Percentiles rank a stretch among this genome's conserved stretches.
Conservation (phyloP, 306 rosid species). For the Trichosanthes cucumerina region DNA sequence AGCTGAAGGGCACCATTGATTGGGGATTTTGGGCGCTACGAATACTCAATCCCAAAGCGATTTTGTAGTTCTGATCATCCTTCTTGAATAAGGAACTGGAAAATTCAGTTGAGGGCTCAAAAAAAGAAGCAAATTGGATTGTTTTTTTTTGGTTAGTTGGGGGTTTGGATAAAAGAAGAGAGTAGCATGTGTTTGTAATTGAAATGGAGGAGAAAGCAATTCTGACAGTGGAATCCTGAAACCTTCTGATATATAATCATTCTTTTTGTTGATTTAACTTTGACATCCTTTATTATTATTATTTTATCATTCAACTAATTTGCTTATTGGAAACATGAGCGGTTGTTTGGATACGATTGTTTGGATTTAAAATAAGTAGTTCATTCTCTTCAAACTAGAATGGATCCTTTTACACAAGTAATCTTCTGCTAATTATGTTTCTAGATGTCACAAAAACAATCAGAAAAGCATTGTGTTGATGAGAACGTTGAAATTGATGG, state of each 20-base stretch:
- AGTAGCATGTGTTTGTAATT: not conserved
- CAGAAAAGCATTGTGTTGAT: too few species aligned
- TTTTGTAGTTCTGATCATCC: not conserved
- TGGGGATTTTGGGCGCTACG: not conserved
- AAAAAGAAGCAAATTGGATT: not conserved
- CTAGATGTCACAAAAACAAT: too few species aligned
- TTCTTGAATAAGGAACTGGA: not conserved
- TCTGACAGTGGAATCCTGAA: constrained; percentile 4
- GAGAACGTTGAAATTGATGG: too few species aligned
- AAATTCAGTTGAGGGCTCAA: not conserved
- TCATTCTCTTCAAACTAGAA: too few species aligned
- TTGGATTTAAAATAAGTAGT: too few species aligned
- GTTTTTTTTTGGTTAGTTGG: not conserved
- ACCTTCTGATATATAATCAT: constrained; percentile 3
- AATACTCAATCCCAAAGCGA: not conserved
- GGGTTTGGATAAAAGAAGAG: not conserved
- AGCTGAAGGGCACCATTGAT: not conserved
- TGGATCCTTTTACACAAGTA: too few species aligned
- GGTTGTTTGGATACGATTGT: too few species aligned
- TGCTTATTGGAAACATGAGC: too few species aligned
- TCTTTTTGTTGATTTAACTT: too few species aligned
- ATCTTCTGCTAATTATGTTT: too few species aligned
- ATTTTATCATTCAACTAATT: too few species aligned
- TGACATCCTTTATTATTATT: too few species aligned
- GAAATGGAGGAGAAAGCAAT: not conserved